phyloP scores from a whole-genome alignment of 2,329 filamentous ascomycete species.

The Pestalotiopsis fici region DNA sequence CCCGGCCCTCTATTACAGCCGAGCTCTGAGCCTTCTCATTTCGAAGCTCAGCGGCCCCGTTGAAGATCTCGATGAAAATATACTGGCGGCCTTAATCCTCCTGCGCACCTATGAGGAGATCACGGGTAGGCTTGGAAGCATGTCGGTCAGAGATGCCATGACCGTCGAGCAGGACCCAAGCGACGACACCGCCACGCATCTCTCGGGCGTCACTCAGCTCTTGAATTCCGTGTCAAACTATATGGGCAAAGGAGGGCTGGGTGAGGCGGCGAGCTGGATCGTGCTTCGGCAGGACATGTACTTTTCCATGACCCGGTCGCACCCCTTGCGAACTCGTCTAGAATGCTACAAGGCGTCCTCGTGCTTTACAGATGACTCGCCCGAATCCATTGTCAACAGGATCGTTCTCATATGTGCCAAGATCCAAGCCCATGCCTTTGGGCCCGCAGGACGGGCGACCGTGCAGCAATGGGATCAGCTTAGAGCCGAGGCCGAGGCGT shows the following conservation, averaged over 20 bases:
- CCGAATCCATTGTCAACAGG: slow-evolving; percentile 27
- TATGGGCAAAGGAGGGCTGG: slow-evolving; percentile 32
- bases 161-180: slow-evolving; percentile 8
- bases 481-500: slow-evolving; percentile 18
- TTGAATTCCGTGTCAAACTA: slow-evolving; percentile 27
- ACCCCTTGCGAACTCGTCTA: slow-evolving; percentile 34
- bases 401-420: slow-evolving; percentile 27
- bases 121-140: neutral
- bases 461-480: neutral
- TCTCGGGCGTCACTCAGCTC: slow-evolving; percentile 25
- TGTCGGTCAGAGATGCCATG: neutral
- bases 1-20: slow-evolving; percentile 5
- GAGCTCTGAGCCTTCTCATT: slow-evolving; percentile 7
- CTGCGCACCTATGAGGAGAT: slow-evolving; percentile 9
- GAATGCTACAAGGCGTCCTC: slow-evolving; percentile 30
- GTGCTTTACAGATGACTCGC: slow-evolving; percentile 21
- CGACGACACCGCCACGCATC: slow-evolving; percentile 25
- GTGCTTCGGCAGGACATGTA: slow-evolving; percentile 51
- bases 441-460: slow-evolving; percentile 21
- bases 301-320: slow-evolving; percentile 41
- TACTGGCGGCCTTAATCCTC: slow-evolving; percentile 6
- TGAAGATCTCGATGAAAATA: slow-evolving; percentile 9
- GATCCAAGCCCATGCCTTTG: slow-evolving; percentile 32
- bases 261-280: slow-evolving; percentile 46
- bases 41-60: slow-evolving; percentile 5